phyloP scores from a whole-genome alignment of 345 rosid genomes.

The Euphorbia peplus region DNA sequence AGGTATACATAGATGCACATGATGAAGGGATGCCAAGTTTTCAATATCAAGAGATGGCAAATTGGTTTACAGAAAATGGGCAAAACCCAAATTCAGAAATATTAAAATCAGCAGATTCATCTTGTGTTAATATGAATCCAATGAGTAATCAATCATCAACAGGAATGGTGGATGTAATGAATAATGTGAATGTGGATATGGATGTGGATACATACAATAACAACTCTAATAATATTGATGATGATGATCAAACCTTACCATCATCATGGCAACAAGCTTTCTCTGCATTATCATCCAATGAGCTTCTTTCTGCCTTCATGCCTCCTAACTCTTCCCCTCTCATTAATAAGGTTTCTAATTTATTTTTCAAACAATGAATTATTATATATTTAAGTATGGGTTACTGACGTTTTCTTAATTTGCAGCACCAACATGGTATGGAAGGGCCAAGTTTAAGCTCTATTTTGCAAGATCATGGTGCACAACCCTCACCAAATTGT shows the following conservation, averaged over 20 bases:
- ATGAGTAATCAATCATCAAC: slow-evolving; percentile 22
- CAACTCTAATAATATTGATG: not conserved
- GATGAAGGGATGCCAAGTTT: slow-evolving; percentile 27
- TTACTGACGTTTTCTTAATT: too few species aligned
- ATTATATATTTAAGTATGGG: too few species aligned
- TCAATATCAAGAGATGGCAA: slow-evolving; percentile 23
- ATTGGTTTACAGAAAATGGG: slow-evolving; percentile 36
- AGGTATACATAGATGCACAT: slow-evolving; percentile 32
- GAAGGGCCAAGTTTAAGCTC: slow-evolving; percentile 25
- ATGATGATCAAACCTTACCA: slow-evolving; percentile 14
- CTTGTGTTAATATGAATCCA: slow-evolving; percentile 22
- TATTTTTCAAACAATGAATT: too few species aligned
- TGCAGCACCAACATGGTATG: slow-evolving; percentile 18
- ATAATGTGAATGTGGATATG: slow-evolving; percentile 3
- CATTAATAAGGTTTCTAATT: slow-evolving; percentile 18
- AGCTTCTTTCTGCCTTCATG: slow-evolving; percentile 40
- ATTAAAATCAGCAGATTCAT: slow-evolving; percentile 29
- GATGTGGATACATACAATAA: slow-evolving; percentile 8
- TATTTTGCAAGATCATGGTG: slow-evolving; percentile 22
- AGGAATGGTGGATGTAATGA: slow-evolving; percentile 36
- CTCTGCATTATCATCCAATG: slow-evolving; percentile 27
- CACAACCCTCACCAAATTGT: slow-evolving; percentile 23
- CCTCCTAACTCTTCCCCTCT: slow-evolving; percentile 29
- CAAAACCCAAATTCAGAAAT: slow-evolving; percentile 20
- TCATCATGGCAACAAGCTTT: slow-evolving; percentile 28